These are phyloP conservation scores for Mytilinidion resinicola DNA, from an alignment of 495 filamentous ascomycete species.

Conservation along the genomic window DNA sequence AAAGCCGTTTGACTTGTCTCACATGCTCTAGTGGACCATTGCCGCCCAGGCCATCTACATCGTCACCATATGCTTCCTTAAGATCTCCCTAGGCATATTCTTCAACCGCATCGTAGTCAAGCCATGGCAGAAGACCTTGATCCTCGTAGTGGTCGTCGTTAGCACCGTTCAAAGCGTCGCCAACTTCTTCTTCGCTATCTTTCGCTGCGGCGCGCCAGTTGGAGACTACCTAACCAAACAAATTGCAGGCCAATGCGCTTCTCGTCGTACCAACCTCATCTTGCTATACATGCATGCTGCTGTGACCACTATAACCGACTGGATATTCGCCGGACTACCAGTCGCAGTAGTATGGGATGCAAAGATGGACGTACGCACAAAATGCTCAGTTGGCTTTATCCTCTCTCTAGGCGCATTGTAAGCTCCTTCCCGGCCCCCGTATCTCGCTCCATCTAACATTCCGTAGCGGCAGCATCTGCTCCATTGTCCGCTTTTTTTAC, in stretches of 20 bases:
- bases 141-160: constrained; percentile 25
- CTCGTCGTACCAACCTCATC: constrained; percentile 9
- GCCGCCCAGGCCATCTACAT: constrained; percentile 26
- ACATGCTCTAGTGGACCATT: constrained; percentile 22
- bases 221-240: constrained; percentile 21
- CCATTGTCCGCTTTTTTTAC: constrained; percentile 29
- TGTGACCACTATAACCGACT: constrained; percentile 29
- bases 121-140: constrained; percentile 24
- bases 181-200: constrained; percentile 31
- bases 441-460: background rate
- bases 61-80: constrained; percentile 27
- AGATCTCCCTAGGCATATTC: constrained; percentile 36
- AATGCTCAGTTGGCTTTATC: constrained; percentile 33
- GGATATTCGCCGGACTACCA: constrained; percentile 29
- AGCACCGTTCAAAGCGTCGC: constrained; percentile 18
- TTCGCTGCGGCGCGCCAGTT: constrained; percentile 29
- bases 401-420: constrained; percentile 29
- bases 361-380: constrained; percentile 29
- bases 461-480: constrained; percentile 29
- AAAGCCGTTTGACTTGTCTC: background rate
- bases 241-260: constrained; percentile 22
- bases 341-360: constrained; percentile 29
- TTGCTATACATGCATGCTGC: constrained; percentile 28
- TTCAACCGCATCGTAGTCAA: constrained; percentile 31
- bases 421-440: background rate